phyloP scores from a whole-genome alignment of 805 yeast genomes.

The Kluyveromyces dobzhanskii region DNA sequence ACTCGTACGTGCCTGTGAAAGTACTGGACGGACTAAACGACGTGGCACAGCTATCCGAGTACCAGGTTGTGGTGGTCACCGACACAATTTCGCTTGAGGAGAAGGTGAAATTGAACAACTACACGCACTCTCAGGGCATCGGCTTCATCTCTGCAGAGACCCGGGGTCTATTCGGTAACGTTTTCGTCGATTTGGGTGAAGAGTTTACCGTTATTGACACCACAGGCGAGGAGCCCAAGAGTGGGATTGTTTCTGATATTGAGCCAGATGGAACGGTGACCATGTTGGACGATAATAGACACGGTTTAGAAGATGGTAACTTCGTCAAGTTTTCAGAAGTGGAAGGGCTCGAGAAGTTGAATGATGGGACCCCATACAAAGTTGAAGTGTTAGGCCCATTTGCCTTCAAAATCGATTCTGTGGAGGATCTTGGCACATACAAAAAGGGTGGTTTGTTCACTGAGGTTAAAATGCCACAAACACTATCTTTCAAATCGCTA shows the following conservation, averaged over 20 bases:
- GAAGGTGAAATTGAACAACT: constrained; percentile 64
- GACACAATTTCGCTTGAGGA: constrained; percentile 58
- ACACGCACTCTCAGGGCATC: constrained; percentile 65
- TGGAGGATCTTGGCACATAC: constrained; percentile 54
- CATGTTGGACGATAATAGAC: constrained; percentile 84
- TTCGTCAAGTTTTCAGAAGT: constrained; percentile 82
- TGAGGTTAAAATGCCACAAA: constrained; percentile 80
- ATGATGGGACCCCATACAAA: constrained; percentile 65
- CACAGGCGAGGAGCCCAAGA: constrained; percentile 85
- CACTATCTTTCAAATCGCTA: constrained; percentile 54
- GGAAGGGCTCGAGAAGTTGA: constrained; percentile 65
- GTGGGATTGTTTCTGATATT: constrained; percentile 85
- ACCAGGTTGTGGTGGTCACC: constrained; percentile 80
- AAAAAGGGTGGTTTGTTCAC: constrained; percentile 82
- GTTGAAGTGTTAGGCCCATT: constrained; percentile 90
- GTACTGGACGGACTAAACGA: constrained; percentile 50
- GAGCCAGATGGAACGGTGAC: constrained; percentile 88
- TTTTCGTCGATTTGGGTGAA: constrained; percentile 86
- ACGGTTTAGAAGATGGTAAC: constrained; percentile 88
- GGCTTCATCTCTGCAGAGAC: constrained; percentile 76
- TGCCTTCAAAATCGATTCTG: constrained; percentile 65
- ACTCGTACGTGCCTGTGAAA: constrained; percentile 81
- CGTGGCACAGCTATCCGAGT: constrained; percentile 41
- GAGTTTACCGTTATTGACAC: constrained; percentile 72
- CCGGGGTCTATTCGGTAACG: constrained; percentile 80